Conservation (phyloP, 768 basidiomycete species). For the Ramaria rubella region DNA sequence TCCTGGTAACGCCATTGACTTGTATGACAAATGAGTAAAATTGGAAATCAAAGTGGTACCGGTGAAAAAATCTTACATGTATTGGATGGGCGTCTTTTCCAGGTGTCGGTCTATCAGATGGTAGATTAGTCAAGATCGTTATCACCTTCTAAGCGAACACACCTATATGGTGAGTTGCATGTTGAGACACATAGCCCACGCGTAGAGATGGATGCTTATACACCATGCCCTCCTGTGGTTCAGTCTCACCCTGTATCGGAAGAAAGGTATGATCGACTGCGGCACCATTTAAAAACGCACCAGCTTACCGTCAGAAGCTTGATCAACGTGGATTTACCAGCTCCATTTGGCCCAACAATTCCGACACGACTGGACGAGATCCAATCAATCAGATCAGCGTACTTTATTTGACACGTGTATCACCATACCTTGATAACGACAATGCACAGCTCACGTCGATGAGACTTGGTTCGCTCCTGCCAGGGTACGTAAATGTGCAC, state of each 20-base stretch:
- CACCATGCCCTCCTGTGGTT: conserved; percentile 84
- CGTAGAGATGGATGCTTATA: conserved; percentile 93
- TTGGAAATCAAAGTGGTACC: not conserved
- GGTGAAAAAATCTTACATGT: conserved; percentile 46
- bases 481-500: conserved; percentile 94
- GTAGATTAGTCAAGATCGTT: not conserved
- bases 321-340: conserved; percentile 93
- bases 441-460: conserved; percentile 86
- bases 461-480: conserved; percentile 70
- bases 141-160: conserved; percentile 17
- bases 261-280: conserved; percentile 6
- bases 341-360: conserved; percentile 88
- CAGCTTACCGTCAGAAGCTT: conserved; percentile 77
- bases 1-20: conserved; percentile 97
- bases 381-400: conserved; percentile 15
- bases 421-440: conserved; percentile 75
- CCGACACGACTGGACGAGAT: conserved; percentile 67
- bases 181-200: conserved; percentile 95
- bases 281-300: not conserved
- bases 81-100: conserved; percentile 93
- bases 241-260: conserved; percentile 68
- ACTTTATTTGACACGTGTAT: conserved; percentile 5
- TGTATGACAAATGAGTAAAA: not conserved
- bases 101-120: conserved; percentile 69
- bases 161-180: conserved; percentile 96